Percentiles rank a stretch among this genome's conserved stretches.
Conservation (phyloP, 306 rosid species). For the Cucurbita pepo region DNA sequence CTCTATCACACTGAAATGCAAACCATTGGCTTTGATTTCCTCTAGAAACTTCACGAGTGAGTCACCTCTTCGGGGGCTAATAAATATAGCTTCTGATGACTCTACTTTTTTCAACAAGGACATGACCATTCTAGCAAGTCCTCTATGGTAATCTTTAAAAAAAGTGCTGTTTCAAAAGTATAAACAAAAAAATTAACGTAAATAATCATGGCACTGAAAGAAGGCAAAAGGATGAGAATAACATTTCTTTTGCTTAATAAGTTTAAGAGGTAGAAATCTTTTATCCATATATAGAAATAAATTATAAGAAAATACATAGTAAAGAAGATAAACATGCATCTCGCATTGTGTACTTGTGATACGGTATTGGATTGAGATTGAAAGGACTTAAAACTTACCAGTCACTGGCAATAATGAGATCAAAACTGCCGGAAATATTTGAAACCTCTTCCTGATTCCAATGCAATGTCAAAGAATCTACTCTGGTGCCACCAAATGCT, state of each 20-base stretch:
- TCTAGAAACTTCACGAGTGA: constrained; percentile 53
- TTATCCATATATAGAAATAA: not conserved
- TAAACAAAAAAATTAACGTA: constrained; percentile 1
- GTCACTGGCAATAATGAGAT: constrained; percentile 71
- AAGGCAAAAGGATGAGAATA: not conserved
- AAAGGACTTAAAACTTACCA: constrained; percentile 31
- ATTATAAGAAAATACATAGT: not conserved
- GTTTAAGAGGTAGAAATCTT: not conserved
- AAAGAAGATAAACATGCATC: not conserved
- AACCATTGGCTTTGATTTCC: constrained; percentile 38
- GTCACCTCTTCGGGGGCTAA: constrained; percentile 70
- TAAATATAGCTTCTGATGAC: constrained; percentile 46
- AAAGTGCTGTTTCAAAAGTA: constrained; percentile 52
- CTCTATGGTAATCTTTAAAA: constrained; percentile 62
- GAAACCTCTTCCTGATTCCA: constrained; percentile 57
- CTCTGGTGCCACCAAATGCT: constrained; percentile 67
- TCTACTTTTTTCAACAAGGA: constrained; percentile 32
- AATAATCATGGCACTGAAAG: not conserved
- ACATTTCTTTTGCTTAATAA: not conserved
- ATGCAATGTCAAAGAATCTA: constrained; percentile 62
- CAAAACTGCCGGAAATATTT: constrained; percentile 33
- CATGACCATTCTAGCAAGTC: constrained; percentile 45
- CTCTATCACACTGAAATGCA: constrained; percentile 44
- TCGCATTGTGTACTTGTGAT: not conserved
- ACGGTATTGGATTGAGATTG: not conserved